Conservation (phyloP, 2,329 filamentous ascomycete species). For the Verticillium tricorpus region DNA sequence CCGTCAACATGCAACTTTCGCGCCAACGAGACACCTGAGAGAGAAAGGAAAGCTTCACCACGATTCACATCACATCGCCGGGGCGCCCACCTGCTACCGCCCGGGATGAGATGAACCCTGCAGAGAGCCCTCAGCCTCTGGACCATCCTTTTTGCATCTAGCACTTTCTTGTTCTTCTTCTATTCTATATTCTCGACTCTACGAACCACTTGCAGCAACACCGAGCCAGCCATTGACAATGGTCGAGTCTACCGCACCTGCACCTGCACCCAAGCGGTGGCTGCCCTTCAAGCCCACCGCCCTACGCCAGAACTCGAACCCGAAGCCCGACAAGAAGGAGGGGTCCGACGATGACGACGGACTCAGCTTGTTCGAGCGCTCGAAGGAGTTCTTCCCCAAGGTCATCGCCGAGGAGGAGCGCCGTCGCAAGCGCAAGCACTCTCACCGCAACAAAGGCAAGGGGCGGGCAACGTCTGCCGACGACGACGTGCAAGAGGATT, state of each 20-base stretch:
- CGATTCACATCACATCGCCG: neutral
- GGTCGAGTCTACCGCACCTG: neutral
- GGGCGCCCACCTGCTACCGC: neutral
- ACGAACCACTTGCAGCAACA: neutral
- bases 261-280: conserved; percentile 25
- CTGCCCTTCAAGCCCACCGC: conserved; percentile 48
- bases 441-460: conserved; percentile 8
- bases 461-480: conserved; percentile 1
- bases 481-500: conserved; percentile 14
- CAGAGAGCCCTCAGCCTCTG: neutral
- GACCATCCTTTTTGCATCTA: neutral
- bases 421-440: conserved; percentile 12
- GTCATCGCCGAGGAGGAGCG: conserved; percentile 34
- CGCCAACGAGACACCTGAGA: neutral
- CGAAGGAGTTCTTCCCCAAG: conserved; percentile 43
- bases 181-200: neutral
- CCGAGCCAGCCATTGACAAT: neutral
- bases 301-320: conserved; percentile 26
- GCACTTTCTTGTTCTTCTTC: neutral
- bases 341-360: conserved; percentile 28
- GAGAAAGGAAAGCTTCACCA: neutral
- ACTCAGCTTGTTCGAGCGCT: conserved; percentile 45
- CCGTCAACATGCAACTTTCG: neutral
- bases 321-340: conserved; percentile 17
- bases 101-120: neutral